A percentile compares a stretch with the other conserved stretches of the same genome.
These are phyloP conservation scores for Russula compacta DNA, from an alignment of 768 basidiomycete genomes.

Conservation along the genomic window DNA sequence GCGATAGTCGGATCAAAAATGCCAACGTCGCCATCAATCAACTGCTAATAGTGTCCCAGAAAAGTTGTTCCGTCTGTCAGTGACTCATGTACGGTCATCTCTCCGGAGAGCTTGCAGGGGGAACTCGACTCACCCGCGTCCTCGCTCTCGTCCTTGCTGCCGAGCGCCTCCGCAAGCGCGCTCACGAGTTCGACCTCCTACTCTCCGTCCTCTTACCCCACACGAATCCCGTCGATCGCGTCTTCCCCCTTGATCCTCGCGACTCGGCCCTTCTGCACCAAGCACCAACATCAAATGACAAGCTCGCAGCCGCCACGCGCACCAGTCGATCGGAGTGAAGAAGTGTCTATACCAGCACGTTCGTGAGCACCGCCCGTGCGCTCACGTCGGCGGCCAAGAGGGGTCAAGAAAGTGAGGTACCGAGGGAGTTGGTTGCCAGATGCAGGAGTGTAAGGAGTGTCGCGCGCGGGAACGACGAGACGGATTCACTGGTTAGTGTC, in stretches of 20 bases:
- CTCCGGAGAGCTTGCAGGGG: not conserved
- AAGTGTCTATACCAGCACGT: constrained; percentile 54
- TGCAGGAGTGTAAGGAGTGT: constrained; percentile 60
- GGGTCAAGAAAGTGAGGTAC: constrained; percentile 33
- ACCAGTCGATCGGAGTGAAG: constrained; percentile 60
- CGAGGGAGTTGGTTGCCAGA: constrained; percentile 60
- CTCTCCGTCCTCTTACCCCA: constrained; percentile 54
- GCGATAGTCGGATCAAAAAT: constrained; percentile 66
- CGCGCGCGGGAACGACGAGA: constrained; percentile 29
- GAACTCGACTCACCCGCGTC: constrained; percentile 58
- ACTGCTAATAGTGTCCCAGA: constrained; percentile 41
- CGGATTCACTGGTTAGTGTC: constrained; percentile 24
- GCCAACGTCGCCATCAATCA: constrained; percentile 73
- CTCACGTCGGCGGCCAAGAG: constrained; percentile 31
- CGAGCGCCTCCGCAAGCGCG: constrained; percentile 73
- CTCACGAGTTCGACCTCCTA: constrained; percentile 82
- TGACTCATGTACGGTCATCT: not conserved
- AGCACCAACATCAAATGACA: constrained; percentile 69
- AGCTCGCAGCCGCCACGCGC: constrained; percentile 70
- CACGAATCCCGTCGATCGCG: constrained; percentile 26
- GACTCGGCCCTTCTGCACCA: constrained; percentile 55
- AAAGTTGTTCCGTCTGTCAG: not conserved
- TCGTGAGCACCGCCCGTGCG: constrained; percentile 35
- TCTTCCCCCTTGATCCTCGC: constrained; percentile 30
- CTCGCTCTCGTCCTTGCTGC: constrained; percentile 59